A percentile compares a stretch with the other conserved stretches of the same genome.
These are phyloP conservation scores for Crepidotus variabilis DNA, from an alignment of 768 basidiomycete genomes.

Conservation along the genomic window DNA sequence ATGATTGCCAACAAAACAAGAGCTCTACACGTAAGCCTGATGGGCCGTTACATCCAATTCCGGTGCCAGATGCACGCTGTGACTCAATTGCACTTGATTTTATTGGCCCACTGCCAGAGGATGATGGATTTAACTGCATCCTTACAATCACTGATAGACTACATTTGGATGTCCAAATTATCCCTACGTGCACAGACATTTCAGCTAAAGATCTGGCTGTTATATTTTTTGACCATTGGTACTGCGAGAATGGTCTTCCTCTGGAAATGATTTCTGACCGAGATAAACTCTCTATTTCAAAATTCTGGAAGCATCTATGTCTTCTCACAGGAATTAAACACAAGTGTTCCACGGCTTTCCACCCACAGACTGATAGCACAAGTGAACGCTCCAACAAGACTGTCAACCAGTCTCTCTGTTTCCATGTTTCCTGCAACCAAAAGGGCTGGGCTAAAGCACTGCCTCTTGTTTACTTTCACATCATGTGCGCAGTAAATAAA, in stretches of 20 bases:
- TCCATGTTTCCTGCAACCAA: conserved; percentile 26
- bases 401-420: conserved; percentile 23
- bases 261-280: conserved; percentile 6
- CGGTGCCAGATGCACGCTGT: conserved; percentile 10
- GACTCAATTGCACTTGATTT: conserved; percentile 9
- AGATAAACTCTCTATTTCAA: conserved; percentile 7
- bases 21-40: conserved; percentile 15
- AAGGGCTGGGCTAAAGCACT: conserved; percentile 25
- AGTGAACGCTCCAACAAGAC: conserved; percentile 31
- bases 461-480: conserved; percentile 22
- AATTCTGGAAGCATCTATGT: conserved; percentile 4
- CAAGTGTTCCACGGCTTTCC: conserved; percentile 22
- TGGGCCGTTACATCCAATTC: conserved; percentile 28
- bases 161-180: conserved; percentile 6
- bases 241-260: conserved; percentile 26
- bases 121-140: conserved; percentile 22
- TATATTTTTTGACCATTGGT: conserved; percentile 22
- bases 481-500: conserved; percentile 28
- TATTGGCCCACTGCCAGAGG: conserved; percentile 17
- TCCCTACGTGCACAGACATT: conserved; percentile 3
- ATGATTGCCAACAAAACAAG: conserved; percentile 36
- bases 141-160: conserved; percentile 21
- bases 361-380: conserved; percentile 32
- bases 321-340: conserved; percentile 6
- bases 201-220: conserved; percentile 15